Evolutionary conservation across 768 basidiomycete species (phyloP).

Genomic region (Jaapia argillacea): DNA sequence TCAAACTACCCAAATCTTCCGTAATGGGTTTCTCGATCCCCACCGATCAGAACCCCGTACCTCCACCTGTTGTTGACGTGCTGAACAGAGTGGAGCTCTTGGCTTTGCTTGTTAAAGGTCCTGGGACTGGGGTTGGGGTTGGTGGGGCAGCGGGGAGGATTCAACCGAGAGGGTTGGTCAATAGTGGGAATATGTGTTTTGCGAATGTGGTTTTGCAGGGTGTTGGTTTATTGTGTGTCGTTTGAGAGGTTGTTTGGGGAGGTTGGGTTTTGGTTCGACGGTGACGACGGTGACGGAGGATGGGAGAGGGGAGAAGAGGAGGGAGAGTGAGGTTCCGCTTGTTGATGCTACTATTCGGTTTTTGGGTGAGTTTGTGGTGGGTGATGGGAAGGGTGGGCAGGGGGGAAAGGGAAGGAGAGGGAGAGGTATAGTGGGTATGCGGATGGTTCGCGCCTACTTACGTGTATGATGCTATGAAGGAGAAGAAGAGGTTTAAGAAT

Average conservation of each 20-base stretch:
- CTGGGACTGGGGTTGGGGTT: too few relatives aligned
- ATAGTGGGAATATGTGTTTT: constrained; percentile 97
- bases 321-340: constrained; percentile 35
- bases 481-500: constrained; percentile 85
- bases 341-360: constrained; percentile 66
- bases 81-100: constrained; percentile 39
- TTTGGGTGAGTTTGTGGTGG: constrained; percentile 58
- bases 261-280: constrained; percentile 34
- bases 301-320: too few relatives aligned
- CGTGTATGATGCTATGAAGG: constrained; percentile 89
- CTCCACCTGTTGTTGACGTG: constrained; percentile 16
- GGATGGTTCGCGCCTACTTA: constrained; percentile 79
- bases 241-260: constrained; percentile 74
- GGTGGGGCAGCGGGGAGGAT: too few relatives aligned
- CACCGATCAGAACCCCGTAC: too few relatives aligned
- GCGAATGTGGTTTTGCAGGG: constrained; percentile 91
- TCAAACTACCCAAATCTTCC: constrained; percentile 57
- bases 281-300: too few relatives aligned
- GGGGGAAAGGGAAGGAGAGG: constrained; percentile 14
- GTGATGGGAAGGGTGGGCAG: constrained; percentile 19
- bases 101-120: constrained; percentile 43
- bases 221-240: constrained; percentile 80
- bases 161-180: constrained; percentile 75
- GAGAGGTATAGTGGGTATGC: constrained; percentile 18
- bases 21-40: constrained; percentile 70